A percentile compares a stretch with the other conserved stretches of the same genome.
Conservation (phyloP, 2,329 filamentous ascomycete species). For the Fusarium setosum region DNA sequence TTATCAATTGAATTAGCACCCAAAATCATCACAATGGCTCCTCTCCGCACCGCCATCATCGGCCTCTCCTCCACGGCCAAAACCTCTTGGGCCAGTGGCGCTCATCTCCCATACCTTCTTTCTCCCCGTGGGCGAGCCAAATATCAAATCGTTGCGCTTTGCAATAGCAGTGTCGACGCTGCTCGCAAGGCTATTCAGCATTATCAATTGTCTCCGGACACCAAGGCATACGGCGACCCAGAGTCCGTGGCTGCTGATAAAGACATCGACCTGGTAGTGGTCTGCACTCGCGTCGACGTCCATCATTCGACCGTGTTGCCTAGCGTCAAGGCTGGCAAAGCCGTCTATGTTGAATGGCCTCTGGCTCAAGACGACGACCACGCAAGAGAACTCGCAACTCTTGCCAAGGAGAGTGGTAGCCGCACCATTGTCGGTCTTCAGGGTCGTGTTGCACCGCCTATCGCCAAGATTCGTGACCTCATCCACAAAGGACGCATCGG, state of each 20-base stretch:
- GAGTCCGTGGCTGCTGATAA: conserved; percentile 59
- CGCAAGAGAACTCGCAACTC: conserved; percentile 54
- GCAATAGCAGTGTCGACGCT: conserved; percentile 60
- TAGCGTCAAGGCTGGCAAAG: conserved; percentile 62
- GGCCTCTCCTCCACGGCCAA: conserved; percentile 65
- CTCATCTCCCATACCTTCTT: conserved; percentile 70
- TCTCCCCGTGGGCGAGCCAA: conserved; percentile 55
- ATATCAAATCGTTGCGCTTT: conserved; percentile 63
- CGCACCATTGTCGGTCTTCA: conserved; percentile 63
- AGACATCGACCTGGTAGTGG: conserved; percentile 66
- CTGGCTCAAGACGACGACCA: conserved; percentile 57
- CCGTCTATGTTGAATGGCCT: conserved; percentile 69
- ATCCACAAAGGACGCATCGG: conserved; percentile 60
- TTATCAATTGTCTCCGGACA: conserved; percentile 54
- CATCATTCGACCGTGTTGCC: conserved; percentile 60
- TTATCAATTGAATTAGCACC: neutral
- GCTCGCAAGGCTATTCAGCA: conserved; percentile 56
- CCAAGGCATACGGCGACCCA: conserved; percentile 63
- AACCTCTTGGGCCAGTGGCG: conserved; percentile 64
- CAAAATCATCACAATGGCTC: conserved; percentile 50
- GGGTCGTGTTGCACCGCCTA: conserved; percentile 57
- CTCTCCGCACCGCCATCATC: conserved; percentile 67
- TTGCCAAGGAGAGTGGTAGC: conserved; percentile 47
- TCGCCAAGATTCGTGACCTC: conserved; percentile 57
- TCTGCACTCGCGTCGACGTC: conserved; percentile 63